Evolutionary conservation across 768 basidiomycete species (phyloP).

Genomic region (Mycena leptocephala): DNA sequence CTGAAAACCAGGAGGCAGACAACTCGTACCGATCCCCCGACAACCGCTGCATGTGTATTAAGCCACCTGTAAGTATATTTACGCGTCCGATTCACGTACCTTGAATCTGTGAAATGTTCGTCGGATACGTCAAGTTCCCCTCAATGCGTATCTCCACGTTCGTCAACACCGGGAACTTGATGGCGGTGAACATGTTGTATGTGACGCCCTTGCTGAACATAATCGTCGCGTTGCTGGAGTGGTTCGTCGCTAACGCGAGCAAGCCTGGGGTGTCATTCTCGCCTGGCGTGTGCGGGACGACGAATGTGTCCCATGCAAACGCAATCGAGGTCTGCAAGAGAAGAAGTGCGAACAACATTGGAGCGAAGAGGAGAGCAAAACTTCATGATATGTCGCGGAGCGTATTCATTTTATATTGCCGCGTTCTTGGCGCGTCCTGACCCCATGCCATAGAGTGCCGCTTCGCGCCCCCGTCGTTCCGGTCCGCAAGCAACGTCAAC

Average conservation of each 20-base stretch:
- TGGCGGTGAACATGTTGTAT: constrained; percentile 76
- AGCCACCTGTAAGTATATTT: neutral
- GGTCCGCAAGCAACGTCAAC: neutral
- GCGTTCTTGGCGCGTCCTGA: neutral
- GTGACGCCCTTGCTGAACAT: constrained; percentile 70
- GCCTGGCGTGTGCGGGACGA: constrained; percentile 64
- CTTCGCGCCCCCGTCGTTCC: neutral
- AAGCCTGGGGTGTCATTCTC: constrained; percentile 70
- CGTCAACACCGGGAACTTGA: constrained; percentile 68
- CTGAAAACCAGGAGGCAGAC: constrained; percentile 28
- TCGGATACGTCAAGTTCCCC: constrained; percentile 72
- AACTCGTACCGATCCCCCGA: constrained; percentile 57
- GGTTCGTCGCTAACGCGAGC: constrained; percentile 58
- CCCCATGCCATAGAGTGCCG: constrained; percentile 5
- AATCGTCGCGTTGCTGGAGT: constrained; percentile 64
- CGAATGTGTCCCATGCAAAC: constrained; percentile 64
- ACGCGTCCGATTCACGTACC: constrained; percentile 42
- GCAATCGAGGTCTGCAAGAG: constrained; percentile 42
- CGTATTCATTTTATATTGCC: constrained; percentile 3
- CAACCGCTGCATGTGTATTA: constrained; percentile 51
- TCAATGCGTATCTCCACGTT: constrained; percentile 73
- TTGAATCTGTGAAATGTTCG: constrained; percentile 67
- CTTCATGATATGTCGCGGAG: neutral
- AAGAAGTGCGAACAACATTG: constrained; percentile 35
- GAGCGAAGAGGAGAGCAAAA: neutral